phyloP scores from a whole-genome alignment of 2,329 filamentous ascomycete genomes.

The Exophiala dermatitidis region DNA sequence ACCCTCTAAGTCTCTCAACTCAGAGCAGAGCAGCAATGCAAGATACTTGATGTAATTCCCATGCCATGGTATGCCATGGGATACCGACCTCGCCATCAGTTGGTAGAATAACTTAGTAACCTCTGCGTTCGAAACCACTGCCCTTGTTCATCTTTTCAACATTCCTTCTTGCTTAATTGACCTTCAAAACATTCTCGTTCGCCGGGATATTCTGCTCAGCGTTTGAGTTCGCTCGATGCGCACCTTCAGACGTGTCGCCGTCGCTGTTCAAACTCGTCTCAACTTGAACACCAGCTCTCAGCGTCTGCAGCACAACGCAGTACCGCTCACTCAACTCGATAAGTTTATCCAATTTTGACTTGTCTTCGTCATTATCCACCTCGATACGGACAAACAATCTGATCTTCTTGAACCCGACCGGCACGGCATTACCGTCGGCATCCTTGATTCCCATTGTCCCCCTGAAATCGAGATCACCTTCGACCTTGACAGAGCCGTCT shows the following conservation, averaged over 20 bases:
- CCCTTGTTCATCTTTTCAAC: neutral
- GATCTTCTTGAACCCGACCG: conserved; percentile 44
- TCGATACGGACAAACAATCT: conserved; percentile 40
- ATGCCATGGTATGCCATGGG: conserved; percentile 1
- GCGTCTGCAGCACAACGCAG: conserved; percentile 41
- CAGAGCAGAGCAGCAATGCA: neutral
- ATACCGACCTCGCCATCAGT: too few relatives aligned
- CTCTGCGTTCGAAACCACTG: neutral
- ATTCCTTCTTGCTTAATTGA: conserved; percentile 5
- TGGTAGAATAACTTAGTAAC: neutral
- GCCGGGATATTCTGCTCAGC: conserved; percentile 9
- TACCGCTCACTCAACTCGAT: conserved; percentile 46
- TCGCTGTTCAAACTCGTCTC: conserved; percentile 28
- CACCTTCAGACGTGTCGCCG: conserved; percentile 4
- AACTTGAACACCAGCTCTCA: conserved; percentile 34
- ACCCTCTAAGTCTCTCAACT: too few relatives aligned
- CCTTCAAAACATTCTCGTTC: conserved; percentile 14
- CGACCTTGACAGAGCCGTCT: conserved; percentile 38
- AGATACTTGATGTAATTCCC: neutral
- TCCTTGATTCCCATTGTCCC: conserved; percentile 45
- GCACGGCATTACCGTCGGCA: conserved; percentile 31
- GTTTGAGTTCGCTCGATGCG: conserved; percentile 1
- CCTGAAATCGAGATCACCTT: conserved; percentile 45
- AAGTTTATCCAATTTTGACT: conserved; percentile 40
- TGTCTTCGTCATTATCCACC: conserved; percentile 33